phyloP scores from a whole-genome alignment of 352 stramenopile species.

The Elongisporangium undulatum region DNA sequence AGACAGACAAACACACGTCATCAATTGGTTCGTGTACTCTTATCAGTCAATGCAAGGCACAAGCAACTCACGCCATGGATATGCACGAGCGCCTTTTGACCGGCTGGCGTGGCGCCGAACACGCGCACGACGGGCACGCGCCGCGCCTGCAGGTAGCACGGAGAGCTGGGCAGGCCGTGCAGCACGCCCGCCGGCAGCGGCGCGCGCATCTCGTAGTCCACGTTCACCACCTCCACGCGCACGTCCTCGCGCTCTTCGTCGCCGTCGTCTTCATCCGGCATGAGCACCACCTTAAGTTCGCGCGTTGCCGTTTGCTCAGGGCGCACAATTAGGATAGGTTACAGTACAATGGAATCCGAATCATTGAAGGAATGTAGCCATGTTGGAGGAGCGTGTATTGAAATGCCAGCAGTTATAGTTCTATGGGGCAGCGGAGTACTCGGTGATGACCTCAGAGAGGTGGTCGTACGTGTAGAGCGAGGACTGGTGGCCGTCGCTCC shows the following conservation, averaged over 20 bases:
- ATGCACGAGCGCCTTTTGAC: constrained; percentile 88
- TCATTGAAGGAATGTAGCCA: no score
- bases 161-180: constrained; percentile 35
- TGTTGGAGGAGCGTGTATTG: background rate
- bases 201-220: constrained; percentile 77
- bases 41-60: background rate
- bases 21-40: background rate
- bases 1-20: background rate
- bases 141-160: constrained; percentile 61
- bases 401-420: background rate
- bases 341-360: background rate
- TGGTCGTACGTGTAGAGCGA: constrained; percentile 96
- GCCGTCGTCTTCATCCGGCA: background rate
- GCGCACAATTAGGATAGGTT: background rate
- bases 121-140: constrained; percentile 86
- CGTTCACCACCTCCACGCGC: constrained; percentile 68
- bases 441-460: constrained; percentile 52
- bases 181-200: constrained; percentile 55
- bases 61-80: constrained; percentile 71
- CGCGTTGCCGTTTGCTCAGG: background rate
- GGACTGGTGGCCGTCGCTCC: constrained; percentile 96
- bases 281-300: background rate
- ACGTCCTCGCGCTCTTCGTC: constrained; percentile 33
- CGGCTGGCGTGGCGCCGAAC: constrained; percentile 86
- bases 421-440: constrained; percentile 18